These are phyloP conservation scores for Fragaria ananassa DNA, from an alignment of 306 rosid species.

Conservation along the genomic window DNA sequence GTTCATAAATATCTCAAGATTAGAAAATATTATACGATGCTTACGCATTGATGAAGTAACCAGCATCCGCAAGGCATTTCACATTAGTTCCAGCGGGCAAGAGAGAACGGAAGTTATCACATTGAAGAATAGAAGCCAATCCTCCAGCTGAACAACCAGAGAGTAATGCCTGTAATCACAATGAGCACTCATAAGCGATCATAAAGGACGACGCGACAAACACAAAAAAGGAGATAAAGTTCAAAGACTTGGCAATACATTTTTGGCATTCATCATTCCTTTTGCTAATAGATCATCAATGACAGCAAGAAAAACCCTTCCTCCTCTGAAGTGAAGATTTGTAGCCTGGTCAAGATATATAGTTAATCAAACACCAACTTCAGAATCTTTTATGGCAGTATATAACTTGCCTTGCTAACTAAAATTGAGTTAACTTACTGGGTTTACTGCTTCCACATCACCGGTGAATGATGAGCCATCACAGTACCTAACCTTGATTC, in stretches of 20 bases:
- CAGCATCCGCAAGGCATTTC: conserved; percentile 93
- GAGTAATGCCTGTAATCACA: conserved; percentile 66
- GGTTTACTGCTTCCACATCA: conserved; percentile 72
- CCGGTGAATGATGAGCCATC: conserved; percentile 96
- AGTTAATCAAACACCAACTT: background rate
- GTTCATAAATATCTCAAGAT: conserved; percentile 5
- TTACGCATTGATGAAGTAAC: conserved; percentile 81
- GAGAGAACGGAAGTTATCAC: conserved; percentile 71
- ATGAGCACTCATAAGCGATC: conserved; percentile 17
- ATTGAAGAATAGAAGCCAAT: conserved; percentile 75
- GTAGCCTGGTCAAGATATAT: conserved; percentile 46
- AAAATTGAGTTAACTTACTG: conserved; percentile 50
- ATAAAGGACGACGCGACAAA: conserved; percentile 7
- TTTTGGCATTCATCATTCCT: conserved; percentile 81
- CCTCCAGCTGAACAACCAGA: conserved; percentile 99
- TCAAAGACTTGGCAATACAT: conserved; percentile 38
- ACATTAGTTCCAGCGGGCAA: conserved; percentile 58
- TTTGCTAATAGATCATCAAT: conserved; percentile 74
- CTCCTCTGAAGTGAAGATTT: conserved; percentile 86
- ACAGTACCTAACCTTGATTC: conserved; percentile 85
- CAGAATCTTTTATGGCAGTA: background rate
- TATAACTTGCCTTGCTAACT: conserved; percentile 2
- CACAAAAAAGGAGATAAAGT: background rate
- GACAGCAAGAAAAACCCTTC: conserved; percentile 67
- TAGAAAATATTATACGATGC: conserved; percentile 10